Percentiles rank a stretch among this genome's conserved stretches.
Evolutionary conservation across 192 early-diverging fungal genomes (phyloP).

Genomic region (Piromyces finnis): DNA sequence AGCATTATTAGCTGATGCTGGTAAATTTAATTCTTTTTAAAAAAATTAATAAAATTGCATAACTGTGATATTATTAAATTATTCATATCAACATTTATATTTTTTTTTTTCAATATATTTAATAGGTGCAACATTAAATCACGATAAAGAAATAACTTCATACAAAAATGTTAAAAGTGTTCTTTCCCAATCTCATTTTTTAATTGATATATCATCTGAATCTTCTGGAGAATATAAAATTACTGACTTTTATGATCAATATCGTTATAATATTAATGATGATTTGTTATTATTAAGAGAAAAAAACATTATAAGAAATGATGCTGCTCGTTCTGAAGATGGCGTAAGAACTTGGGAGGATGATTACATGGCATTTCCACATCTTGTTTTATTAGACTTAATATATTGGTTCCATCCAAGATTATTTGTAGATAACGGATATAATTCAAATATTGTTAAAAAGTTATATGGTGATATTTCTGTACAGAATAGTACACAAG

Average conservation of each 20-base stretch:
- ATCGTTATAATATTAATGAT: not conserved
- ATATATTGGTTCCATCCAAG: not conserved
- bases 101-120: not conserved
- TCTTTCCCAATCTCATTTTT: not conserved
- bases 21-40: not conserved
- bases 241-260: not conserved
- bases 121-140: not conserved
- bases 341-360: not conserved
- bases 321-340: not conserved
- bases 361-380: not conserved
- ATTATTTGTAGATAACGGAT: not conserved
- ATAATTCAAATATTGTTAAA: not conserved
- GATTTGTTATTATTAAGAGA: not conserved
- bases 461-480: not conserved
- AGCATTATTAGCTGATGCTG: not conserved
- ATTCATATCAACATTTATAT: too few relatives aligned
- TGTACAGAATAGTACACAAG: not conserved
- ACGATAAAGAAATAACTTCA: not conserved
- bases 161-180: not conserved
- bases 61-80: too few relatives aligned
- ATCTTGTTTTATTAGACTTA: not conserved
- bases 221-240: not conserved
- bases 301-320: not conserved
- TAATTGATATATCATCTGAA: not conserved
- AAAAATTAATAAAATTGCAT: too few relatives aligned